A percentile compares a stretch with the other conserved stretches of the same genome.
phyloP scores from a whole-genome alignment of 768 basidiomycete species.

The Phaeotremella fagi region DNA sequence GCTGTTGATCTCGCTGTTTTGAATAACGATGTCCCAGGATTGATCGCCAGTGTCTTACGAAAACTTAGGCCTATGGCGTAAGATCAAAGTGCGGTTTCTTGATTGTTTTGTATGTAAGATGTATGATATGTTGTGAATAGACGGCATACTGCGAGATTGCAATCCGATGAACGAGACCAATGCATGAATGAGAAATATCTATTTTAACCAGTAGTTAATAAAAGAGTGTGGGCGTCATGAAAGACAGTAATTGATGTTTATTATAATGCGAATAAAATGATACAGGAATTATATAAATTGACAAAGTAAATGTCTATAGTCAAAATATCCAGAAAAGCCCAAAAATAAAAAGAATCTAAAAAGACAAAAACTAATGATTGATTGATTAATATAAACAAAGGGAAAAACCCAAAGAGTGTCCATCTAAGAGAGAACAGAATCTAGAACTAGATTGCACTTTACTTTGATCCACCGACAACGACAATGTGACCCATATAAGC shows the following conservation, averaged over 20 bases:
- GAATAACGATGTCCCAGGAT: constrained; percentile 40
- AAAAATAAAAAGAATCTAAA: neutral
- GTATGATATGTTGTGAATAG: too few species aligned
- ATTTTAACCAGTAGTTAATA: neutral
- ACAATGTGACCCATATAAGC: constrained; percentile 33
- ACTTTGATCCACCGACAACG: constrained; percentile 20
- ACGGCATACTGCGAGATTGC: too few species aligned
- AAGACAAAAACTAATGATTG: neutral
- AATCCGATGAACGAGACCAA: too few species aligned
- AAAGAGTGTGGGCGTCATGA: neutral
- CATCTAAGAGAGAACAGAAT: too few species aligned
- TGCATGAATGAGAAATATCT: too few species aligned
- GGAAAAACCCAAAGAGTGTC: too few species aligned
- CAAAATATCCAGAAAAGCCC: constrained; percentile 8
- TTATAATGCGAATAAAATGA: constrained; percentile 1
- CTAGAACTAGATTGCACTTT: too few species aligned
- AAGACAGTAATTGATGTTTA: neutral
- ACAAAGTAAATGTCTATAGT: neutral
- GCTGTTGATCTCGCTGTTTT: constrained; percentile 26
- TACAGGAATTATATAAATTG: too few species aligned
- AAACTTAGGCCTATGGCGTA: too few species aligned
- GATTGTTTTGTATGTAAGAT: too few species aligned
- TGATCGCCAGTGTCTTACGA: constrained; percentile 40
- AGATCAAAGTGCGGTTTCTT: too few species aligned
- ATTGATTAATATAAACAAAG: too few species aligned